Evolutionary conservation across 371 early-diverging fungal species (phyloP).

Genomic region (Phascolomyces articulosus): DNA sequence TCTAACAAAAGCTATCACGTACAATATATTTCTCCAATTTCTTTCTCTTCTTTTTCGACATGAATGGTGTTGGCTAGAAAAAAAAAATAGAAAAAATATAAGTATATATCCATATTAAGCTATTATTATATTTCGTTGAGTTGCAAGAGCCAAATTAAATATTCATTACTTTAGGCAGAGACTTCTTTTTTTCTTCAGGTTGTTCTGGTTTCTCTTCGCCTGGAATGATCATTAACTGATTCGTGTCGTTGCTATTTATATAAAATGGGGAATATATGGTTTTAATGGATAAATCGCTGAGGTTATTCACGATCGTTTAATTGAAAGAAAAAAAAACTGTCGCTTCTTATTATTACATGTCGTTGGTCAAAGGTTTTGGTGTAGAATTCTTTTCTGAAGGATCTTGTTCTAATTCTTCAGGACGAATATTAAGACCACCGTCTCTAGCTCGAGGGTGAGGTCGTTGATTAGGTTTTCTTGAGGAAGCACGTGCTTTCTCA

Average conservation of each 20-base stretch:
- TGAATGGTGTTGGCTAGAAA: constrained; percentile 43
- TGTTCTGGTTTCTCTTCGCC: constrained; percentile 8
- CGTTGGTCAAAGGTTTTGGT: neutral
- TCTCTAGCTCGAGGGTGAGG: constrained; percentile 56
- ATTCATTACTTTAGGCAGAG: neutral
- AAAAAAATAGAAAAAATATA: neutral
- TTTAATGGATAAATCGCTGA: no score
- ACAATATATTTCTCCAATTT: constrained; percentile 82
- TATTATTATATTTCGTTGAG: no score
- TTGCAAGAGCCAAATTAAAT: no score
- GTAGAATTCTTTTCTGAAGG: neutral
- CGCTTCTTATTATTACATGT: neutral
- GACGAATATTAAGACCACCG: constrained; percentile 39
- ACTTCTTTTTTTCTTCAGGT: constrained; percentile 8
- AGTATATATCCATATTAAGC: no score
- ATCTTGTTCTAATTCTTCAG: constrained; percentile 1
- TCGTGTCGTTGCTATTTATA: constrained; percentile 25
- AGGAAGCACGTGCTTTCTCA: constrained; percentile 59
- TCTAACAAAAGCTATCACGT: no score
- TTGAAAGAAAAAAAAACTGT: neutral
- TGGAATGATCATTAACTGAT: constrained; percentile 47
- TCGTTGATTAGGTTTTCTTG: constrained; percentile 41
- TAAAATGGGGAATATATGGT: neutral
- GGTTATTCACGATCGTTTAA: no score
- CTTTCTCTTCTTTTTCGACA: constrained; percentile 79